Conservation (phyloP, 2,329 filamentous ascomycete genomes). For the Calonectria naviculata region DNA sequence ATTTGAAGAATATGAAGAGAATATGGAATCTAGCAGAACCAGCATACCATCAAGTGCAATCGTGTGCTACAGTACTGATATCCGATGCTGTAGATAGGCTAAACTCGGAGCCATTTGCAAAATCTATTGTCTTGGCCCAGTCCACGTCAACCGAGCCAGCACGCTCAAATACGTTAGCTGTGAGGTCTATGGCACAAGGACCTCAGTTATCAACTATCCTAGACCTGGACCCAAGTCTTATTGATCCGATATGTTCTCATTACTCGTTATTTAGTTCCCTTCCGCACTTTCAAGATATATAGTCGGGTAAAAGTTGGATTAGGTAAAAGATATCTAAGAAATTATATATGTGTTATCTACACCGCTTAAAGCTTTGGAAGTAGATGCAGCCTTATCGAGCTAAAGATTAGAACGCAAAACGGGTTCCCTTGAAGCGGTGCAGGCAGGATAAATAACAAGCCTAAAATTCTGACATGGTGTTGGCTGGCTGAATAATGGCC, state of each 20-base stretch:
- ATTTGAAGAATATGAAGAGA: slow-evolving; percentile 27
- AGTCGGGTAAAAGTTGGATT: too few species aligned
- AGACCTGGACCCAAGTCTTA: slow-evolving; percentile 2
- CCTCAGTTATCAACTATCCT: neutral
- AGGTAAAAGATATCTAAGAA: too few species aligned
- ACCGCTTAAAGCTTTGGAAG: too few species aligned
- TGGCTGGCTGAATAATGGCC: too few species aligned
- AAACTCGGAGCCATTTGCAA: slow-evolving; percentile 26
- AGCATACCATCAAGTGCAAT: slow-evolving; percentile 30
- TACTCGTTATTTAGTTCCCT: neutral
- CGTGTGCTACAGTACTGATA: slow-evolving; percentile 26
- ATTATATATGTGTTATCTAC: too few species aligned
- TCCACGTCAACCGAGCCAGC: neutral
- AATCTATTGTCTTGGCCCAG: neutral
- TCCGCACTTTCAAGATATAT: too few species aligned
- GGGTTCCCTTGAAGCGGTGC: too few species aligned
- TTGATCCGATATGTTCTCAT: slow-evolving; percentile 1
- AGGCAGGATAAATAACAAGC: too few species aligned
- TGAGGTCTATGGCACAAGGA: neutral
- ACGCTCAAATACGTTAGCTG: neutral
- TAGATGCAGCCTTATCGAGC: too few species aligned
- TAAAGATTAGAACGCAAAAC: too few species aligned
- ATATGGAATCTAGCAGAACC: slow-evolving; percentile 32
- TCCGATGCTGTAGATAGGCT: slow-evolving; percentile 35
- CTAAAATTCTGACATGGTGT: too few species aligned